Base-by-base conservation (phyloP, 2,329 filamentous ascomycete species). In the Penicillium sp. region DNA sequence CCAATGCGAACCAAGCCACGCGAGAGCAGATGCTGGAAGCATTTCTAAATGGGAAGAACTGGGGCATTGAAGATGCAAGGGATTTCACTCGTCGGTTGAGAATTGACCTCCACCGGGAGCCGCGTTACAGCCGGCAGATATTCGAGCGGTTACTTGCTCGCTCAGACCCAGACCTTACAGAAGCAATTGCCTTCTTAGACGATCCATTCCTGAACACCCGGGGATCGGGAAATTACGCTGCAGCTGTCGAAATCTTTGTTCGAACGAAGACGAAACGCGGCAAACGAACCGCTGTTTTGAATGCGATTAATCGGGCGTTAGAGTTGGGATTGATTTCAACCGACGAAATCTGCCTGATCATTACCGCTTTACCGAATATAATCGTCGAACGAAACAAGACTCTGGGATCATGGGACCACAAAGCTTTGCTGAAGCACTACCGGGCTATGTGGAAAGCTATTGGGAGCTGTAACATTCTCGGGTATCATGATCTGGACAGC, bases 371-470 rank as follows among this genome's bases (percentile, higher is more conserved):
- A 13, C 60, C 61, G 2, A 53, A 51, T 13, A 54, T 59, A 2
- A 39, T 62, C 12, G 51, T 56, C 22, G 53, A 54, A 28, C 28
- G 50, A 42, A 56, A 43, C 12, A 45, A 53, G 29, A 56, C 53
- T 2, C 29, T 62, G 32, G 45, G 43, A 22, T 42, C 44, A 4
- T 49, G 49, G 44, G 48, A 62, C 31, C 45, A 45, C 10, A 56
- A 52, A 21, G 41, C 52, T 21, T 44, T 68, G 19, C 40, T 51
- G 22, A 43, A 56, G 12, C 61, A 61, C 35, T 65, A 66, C 35
- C 53, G 60, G 28, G 49, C 55, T 3, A 61, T 72, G 53, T 73
- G 69, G 69, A 57, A 62, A 50, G 67, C 68, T 5, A 62, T 72
- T 49, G 61, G 63, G 29, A 54, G 54, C 13, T 72, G 67, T 45